Conservation (phyloP, 306 rosid genomes). For the Mucuna pruriens region DNA sequence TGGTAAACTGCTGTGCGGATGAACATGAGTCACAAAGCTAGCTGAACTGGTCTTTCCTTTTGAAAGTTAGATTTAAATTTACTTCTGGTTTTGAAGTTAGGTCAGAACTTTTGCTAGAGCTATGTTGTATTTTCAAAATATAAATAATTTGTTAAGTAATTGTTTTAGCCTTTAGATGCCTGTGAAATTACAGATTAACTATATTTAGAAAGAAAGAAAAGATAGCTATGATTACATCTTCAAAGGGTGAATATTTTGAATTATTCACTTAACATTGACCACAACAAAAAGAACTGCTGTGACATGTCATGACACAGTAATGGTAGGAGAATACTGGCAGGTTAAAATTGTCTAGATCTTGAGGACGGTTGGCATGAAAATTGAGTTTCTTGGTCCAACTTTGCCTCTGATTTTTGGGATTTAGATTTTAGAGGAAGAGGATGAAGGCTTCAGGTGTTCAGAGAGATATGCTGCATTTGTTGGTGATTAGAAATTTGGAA, state of each 20-base stretch:
- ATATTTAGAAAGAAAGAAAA: conserved; percentile 29
- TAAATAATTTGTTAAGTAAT: conserved; percentile 13
- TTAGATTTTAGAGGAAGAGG: conserved; percentile 26
- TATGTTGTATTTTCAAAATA: conserved; percentile 24
- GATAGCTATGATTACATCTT: conserved; percentile 12
- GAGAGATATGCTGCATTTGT: conserved; percentile 19
- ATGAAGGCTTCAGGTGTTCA: not conserved
- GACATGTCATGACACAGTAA: conserved; percentile 14
- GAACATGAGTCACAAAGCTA: conserved; percentile 43
- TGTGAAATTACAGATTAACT: not conserved
- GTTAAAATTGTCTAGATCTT: conserved; percentile 12
- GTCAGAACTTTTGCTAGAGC: conserved; percentile 6
- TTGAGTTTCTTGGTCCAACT: conserved; percentile 15
- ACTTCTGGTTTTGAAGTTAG: conserved; percentile 16
- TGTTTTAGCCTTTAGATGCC: conserved; percentile 28
- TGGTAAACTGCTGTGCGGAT: conserved; percentile 37
- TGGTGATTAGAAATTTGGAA: conserved; percentile 1
- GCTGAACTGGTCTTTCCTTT: conserved; percentile 33
- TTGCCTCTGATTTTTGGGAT: conserved; percentile 19
- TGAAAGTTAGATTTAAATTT: conserved; percentile 29
- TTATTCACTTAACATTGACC: not conserved
- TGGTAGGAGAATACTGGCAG: conserved; percentile 2
- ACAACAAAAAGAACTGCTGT: conserved; percentile 8
- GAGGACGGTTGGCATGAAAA: conserved; percentile 12
- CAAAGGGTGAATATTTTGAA: not conserved